Conservation (phyloP, 1,139 yeast genomes). For the Yamadazyma triangularis region DNA sequence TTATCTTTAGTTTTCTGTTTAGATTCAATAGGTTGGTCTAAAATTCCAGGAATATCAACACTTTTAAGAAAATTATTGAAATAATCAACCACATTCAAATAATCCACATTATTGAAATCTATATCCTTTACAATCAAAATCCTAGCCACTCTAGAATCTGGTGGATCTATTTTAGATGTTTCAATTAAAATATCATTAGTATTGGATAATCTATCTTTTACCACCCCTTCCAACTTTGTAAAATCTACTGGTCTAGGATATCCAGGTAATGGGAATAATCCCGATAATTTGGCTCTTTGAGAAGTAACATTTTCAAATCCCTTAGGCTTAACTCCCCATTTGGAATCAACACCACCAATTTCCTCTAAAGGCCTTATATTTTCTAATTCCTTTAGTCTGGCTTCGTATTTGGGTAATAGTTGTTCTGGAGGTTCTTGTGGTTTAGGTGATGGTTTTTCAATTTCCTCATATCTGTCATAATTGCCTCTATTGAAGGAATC, state of each 20-base stretch:
- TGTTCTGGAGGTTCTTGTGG: constrained; percentile 13
- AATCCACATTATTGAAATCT: constrained; percentile 37
- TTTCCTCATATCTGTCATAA: constrained; percentile 1
- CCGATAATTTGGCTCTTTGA: constrained; percentile 76
- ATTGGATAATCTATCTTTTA: constrained; percentile 34
- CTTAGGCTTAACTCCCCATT: constrained; percentile 73
- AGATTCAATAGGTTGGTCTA: constrained; percentile 28
- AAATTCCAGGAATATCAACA: constrained; percentile 21
- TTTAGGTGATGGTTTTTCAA: constrained; percentile 1
- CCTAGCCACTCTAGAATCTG: constrained; percentile 47
- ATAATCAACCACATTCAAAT: constrained; percentile 37
- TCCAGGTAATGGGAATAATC: constrained; percentile 77
- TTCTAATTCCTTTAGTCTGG: constrained; percentile 17
- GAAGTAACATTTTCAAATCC: constrained; percentile 78
- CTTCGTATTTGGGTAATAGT: constrained; percentile 17
- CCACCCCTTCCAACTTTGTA: constrained; percentile 48
- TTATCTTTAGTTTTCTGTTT: constrained; percentile 34
- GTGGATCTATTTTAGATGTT: constrained; percentile 45
- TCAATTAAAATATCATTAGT: constrained; percentile 37
- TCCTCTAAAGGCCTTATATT: constrained; percentile 23
- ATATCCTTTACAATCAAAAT: constrained; percentile 46
- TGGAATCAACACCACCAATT: constrained; percentile 41
- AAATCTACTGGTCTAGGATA: constrained; percentile 55
- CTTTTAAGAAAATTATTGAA: constrained; percentile 38
- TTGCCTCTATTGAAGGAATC: neutral